Percentiles rank a stretch among this genome's conserved stretches.
Conservation (phyloP, 2,329 filamentous ascomycete species). For the Pseudogymnoascus sp. region DNA sequence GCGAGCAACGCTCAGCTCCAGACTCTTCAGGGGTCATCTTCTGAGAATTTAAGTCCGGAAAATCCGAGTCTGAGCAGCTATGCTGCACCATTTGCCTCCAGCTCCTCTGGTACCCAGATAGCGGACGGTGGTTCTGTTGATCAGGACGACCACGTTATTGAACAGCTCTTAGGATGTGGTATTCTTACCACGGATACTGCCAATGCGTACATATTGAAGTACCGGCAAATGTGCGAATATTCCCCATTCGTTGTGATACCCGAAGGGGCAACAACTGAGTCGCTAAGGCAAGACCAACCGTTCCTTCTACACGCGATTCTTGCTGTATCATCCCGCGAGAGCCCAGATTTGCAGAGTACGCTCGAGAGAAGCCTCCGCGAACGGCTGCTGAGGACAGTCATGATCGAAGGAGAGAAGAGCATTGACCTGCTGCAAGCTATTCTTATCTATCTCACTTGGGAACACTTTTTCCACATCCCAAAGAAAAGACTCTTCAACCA, state of each 20-base stretch:
- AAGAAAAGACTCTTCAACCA: conserved; percentile 19
- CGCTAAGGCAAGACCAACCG: conserved; percentile 14
- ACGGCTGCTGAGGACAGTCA: conserved; percentile 8
- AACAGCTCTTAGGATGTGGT: background rate
- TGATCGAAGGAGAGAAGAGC: conserved; percentile 19
- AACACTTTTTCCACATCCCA: conserved; percentile 14
- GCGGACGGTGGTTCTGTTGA: background rate
- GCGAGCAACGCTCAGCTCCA: background rate
- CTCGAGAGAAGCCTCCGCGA: background rate
- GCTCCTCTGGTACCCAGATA: background rate
- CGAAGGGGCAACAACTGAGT: conserved; percentile 1
- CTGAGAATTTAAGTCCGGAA: background rate
- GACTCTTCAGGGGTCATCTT: background rate
- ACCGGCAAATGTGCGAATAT: conserved; percentile 12
- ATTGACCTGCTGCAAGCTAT: conserved; percentile 24
- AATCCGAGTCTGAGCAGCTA: background rate
- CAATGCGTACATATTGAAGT: background rate
- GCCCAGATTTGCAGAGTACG: background rate
- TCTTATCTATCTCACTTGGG: conserved; percentile 24
- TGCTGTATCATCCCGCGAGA: conserved; percentile 11
- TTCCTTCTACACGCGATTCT: conserved; percentile 18
- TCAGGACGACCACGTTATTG: background rate
- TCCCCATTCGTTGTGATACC: conserved; percentile 20
- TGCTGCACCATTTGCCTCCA: background rate
- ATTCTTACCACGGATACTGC: background rate